Evolutionary conservation across 306 rosid genomes (phyloP), one percentile per base, ranked within the genome.

Genomic region (Prunus persica): DNA sequence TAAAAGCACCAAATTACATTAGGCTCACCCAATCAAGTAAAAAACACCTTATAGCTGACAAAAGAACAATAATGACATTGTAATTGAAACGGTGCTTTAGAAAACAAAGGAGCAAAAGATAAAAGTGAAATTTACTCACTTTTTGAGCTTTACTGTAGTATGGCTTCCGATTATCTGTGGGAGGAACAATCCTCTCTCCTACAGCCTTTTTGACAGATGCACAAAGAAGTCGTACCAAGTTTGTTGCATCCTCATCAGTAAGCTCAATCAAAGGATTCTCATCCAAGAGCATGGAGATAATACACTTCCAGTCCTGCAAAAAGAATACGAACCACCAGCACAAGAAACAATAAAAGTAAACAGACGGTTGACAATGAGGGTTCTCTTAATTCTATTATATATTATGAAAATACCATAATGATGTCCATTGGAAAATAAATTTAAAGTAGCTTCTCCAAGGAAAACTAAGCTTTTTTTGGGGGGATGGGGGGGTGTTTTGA

Each of bases 251-350:
- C 78, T 84, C 93, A 67, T 95, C 98, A 70, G 93, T 87, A 71
- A 93, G 94, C 81, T 89, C 97, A 68, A 82, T 70, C 56, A 78
- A 78, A 72, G 94, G 85, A 80, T 89, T 92, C 72, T 89, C 98
- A 71, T 92, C 91, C 27, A 95, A 91, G 77, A 95, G 96, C 93
- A 92, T 85, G 74, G 96, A 90, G 80, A 89, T 71, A 52, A 92
- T 95, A 82, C 97, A 89, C 84, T 90, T 95, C 98, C 98, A 95
- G 74, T 95, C 98, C 98, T 95, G 83, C 87, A 86, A 86, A 83
- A 20, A 81, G 81, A 76, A 73, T 43, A 65, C 77, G 49, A 72
- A 73, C 30, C 18, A 67, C 28, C 58, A 73, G 61, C 65, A 77
- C 80, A 62, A 79, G 62, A 78, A 74, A 52, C 78, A 77, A 72